Base-by-base conservation (phyloP, 345 rosid species). In the Conringia planisiliqua region DNA sequence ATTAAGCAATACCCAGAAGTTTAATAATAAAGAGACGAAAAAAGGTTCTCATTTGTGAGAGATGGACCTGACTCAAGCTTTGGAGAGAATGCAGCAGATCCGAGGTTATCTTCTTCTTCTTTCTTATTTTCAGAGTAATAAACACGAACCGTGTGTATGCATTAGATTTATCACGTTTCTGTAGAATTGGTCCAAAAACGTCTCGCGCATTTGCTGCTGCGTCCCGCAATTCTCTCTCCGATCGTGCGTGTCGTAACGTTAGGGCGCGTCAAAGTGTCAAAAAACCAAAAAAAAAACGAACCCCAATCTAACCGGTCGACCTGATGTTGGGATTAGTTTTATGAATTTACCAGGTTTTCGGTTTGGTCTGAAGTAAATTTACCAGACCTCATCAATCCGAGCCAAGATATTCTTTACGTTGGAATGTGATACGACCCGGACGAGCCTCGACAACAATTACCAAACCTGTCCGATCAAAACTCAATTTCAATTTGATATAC, bases 191-290 rank as follows among this genome's bases (percentile, higher is more conserved):
- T 78, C 81, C 50, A 30, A 20, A 33, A 56, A 70, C 73, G 77
- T 66, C 40, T 78, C 65, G 67, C 81, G 77, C 81, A 78, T 78
- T 71, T 72, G 81, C 80, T 76, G 75, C 80, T 35, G 22, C 47
- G 70, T 70, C 52, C 75, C 80, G 75, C 30, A 70, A 29, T 71
- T 77, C 17, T 22, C 76, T 77, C 72, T 71, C 46, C n/a, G 17
- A 70, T 77, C 76, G 76, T 77, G 76, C 67, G 33, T 58, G 54
- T 18, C 56, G 56, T 20, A 11, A 10, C 56, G 68, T 64, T 6
- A 63, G 3, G 20, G 29, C 4, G 42, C 43, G 17, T 72, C 55
- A 0, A 71, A 50, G 69, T 63, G 70, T 52, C 51, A 6, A 30
- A 51, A 40, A 44, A 48, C 10, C 52, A 18, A 1, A 16, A 18